Evolutionary conservation across 2,329 filamentous ascomycete species (phyloP).

Genomic region (Penicillium decumbens): DNA sequence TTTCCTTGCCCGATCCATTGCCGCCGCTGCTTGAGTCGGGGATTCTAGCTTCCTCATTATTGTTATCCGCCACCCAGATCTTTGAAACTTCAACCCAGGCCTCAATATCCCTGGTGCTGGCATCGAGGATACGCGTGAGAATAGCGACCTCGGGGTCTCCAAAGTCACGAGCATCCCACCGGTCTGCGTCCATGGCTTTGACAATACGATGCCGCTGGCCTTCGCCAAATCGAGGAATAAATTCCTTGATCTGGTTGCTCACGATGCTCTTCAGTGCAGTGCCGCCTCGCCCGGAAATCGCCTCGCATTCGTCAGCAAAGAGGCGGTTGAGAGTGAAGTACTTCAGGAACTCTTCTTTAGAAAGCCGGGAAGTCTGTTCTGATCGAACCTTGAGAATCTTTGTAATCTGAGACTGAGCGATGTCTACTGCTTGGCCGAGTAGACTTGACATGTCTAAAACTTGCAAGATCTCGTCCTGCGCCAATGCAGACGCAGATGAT

Average conservation of each 20-base stretch:
- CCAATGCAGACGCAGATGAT: slow-evolving; percentile 27
- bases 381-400: slow-evolving; percentile 61
- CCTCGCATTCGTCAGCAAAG: slow-evolving; percentile 64
- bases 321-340: slow-evolving; percentile 61
- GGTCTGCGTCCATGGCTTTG: slow-evolving; percentile 57
- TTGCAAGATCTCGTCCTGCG: slow-evolving; percentile 59
- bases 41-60: slow-evolving; percentile 19
- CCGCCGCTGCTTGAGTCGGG: slow-evolving; percentile 36
- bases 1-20: slow-evolving; percentile 53
- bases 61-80: slow-evolving; percentile 46
- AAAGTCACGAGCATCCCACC: slow-evolving; percentile 63
- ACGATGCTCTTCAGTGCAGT: slow-evolving; percentile 57
- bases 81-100: slow-evolving; percentile 51
- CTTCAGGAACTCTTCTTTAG: slow-evolving; percentile 54
- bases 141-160: slow-evolving; percentile 49
- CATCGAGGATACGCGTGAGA: slow-evolving; percentile 53
- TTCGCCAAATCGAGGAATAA: slow-evolving; percentile 56
- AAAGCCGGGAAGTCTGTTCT: slow-evolving; percentile 54
- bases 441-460: slow-evolving; percentile 62
- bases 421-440: slow-evolving; percentile 62
- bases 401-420: slow-evolving; percentile 59
- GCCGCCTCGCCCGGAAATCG: slow-evolving; percentile 59
- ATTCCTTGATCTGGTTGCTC: slow-evolving; percentile 59
- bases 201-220: slow-evolving; percentile 55
- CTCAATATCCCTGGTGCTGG: slow-evolving; percentile 56